phyloP scores from a whole-genome alignment of 805 yeast species.

The Pichia rugopelliculosa region DNA sequence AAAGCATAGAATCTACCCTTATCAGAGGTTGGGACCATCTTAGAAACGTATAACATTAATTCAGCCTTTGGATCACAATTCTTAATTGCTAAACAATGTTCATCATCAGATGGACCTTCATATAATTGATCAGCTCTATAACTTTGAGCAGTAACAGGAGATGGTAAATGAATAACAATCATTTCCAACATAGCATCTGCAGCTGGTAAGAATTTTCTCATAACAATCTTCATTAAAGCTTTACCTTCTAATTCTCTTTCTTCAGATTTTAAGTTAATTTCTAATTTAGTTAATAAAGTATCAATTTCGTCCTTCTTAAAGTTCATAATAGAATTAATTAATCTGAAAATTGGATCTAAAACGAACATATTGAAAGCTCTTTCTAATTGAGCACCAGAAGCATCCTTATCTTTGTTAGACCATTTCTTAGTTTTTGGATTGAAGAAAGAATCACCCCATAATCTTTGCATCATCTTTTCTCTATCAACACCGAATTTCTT shows the following conservation, averaged over 20 bases:
- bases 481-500: constrained; percentile 99
- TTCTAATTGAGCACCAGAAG: constrained; percentile 91
- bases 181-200: constrained; percentile 98
- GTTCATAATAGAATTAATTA: constrained; percentile 96
- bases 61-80: constrained; percentile 98
- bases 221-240: constrained; percentile 95
- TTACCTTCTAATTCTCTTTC: constrained; percentile 99
- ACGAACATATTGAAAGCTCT: constrained; percentile 99
- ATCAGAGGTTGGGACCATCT: constrained; percentile 99
- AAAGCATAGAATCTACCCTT: constrained; percentile 99
- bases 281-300: constrained; percentile 86
- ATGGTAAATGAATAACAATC: constrained; percentile 97
- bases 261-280: constrained; percentile 86
- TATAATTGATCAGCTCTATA: constrained; percentile 99
- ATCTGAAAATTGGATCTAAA: constrained; percentile 97
- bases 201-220: constrained; percentile 99
- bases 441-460: constrained; percentile 99
- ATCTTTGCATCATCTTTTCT: constrained; percentile 95
- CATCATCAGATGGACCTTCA: constrained; percentile 98
- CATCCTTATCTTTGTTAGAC: constrained; percentile 93
- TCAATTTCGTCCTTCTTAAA: constrained; percentile 97
- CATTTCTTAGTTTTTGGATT: constrained; percentile 99
- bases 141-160: constrained; percentile 98
- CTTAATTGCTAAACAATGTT: constrained; percentile 84
- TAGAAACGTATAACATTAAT: constrained; percentile 97